These are phyloP conservation scores for Nemania sp. DNA, from an alignment of 2,329 filamentous ascomycete species.

Conservation along the genomic window DNA sequence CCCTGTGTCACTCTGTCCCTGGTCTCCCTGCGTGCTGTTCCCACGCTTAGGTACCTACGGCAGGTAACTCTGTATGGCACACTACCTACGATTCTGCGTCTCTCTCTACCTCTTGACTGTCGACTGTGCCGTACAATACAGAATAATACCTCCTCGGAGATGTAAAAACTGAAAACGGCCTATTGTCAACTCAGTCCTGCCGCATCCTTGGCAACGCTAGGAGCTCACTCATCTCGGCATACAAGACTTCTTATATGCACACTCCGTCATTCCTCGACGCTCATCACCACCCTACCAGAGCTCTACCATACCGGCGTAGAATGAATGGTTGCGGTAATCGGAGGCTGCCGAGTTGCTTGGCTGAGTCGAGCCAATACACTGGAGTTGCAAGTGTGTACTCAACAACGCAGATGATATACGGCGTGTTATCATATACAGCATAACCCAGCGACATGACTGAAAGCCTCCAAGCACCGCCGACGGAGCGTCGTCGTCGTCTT, in stretches of 20 bases:
- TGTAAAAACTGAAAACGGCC: slow-evolving; percentile 24
- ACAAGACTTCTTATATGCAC: slow-evolving; percentile 23
- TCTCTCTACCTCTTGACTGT: not conserved
- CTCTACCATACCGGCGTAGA: too few species aligned
- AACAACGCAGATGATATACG: not conserved
- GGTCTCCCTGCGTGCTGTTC: not conserved
- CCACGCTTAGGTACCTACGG: not conserved
- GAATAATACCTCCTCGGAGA: slow-evolving; percentile 34
- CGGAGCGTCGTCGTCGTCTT: not conserved
- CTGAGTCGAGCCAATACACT: not conserved
- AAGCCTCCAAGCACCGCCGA: not conserved
- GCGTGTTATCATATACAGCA: not conserved
- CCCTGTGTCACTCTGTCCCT: not conserved
- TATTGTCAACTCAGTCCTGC: slow-evolving; percentile 19
- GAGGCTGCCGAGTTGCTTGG: slow-evolving; percentile 19
- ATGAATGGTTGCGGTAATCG: slow-evolving; percentile 3
- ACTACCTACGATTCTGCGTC: not conserved
- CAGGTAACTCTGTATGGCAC: not conserved
- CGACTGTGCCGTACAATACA: not conserved
- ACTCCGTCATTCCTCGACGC: slow-evolving; percentile 19
- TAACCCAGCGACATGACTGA: not conserved
- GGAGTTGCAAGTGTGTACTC: not conserved
- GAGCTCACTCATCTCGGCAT: slow-evolving; percentile 33
- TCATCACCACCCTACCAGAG: slow-evolving; percentile 8
- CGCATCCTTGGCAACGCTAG: slow-evolving; percentile 19